Percentiles rank a stretch among this genome's conserved stretches.
phyloP scores from a whole-genome alignment of 192 early-diverging fungal species.

The Coemansia sp. region DNA sequence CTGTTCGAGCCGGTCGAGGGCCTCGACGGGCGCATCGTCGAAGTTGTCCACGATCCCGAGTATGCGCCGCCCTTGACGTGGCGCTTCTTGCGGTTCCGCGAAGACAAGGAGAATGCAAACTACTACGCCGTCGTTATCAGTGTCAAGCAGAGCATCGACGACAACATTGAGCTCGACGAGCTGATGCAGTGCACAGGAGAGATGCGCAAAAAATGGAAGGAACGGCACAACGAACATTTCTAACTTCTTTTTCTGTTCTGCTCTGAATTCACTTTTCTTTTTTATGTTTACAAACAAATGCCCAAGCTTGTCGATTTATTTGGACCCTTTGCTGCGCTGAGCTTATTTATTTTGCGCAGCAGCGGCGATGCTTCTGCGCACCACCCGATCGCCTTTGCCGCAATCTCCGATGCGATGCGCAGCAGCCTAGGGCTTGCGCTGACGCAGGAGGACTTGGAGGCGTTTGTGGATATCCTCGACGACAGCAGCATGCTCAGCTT shows the following conservation, averaged over 20 bases:
- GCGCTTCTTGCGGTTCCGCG: conserved; percentile 76
- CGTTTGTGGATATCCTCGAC: conserved; percentile 22
- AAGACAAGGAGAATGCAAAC: conserved; percentile 80
- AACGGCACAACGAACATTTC: conserved; percentile 8
- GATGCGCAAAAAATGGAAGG: conserved; percentile 26
- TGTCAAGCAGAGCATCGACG: conserved; percentile 69
- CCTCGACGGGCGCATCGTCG: conserved; percentile 65
- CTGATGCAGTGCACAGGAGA: conserved; percentile 5
- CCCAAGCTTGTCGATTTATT: conserved; percentile 4
- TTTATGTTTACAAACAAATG: not conserved
- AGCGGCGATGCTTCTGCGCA: not conserved
- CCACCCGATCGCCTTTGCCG: conserved; percentile 8
- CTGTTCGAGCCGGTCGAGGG: conserved; percentile 21
- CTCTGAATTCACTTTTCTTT: not conserved
- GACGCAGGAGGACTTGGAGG: conserved; percentile 15
- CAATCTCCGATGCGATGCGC: conserved; percentile 2
- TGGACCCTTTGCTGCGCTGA: conserved; percentile 27
- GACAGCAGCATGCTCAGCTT: conserved; percentile 12
- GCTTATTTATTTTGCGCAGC: conserved; percentile 22
- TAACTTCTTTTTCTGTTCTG: not conserved
- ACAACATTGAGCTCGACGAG: conserved; percentile 60
- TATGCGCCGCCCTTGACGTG: conserved; percentile 56
- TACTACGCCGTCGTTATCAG: conserved; percentile 62
- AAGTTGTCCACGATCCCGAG: conserved; percentile 63
- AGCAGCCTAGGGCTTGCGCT: conserved; percentile 7